Conservation (phyloP, 148 eudicot species). For the Camellia granthamiana region DNA sequence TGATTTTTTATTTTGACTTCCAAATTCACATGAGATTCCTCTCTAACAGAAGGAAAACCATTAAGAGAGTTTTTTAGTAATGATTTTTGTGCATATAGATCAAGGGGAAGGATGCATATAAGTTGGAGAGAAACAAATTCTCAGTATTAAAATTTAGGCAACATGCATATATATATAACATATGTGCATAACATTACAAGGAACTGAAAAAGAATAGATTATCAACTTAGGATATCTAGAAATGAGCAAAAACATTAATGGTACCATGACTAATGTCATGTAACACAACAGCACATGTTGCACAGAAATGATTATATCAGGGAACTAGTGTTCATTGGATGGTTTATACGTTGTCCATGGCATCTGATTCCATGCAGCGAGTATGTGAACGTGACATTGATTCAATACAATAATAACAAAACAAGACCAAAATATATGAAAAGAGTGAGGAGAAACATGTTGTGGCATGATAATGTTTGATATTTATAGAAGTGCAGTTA, state of each 20-base stretch:
- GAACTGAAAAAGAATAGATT: not conserved
- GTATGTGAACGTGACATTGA: not conserved
- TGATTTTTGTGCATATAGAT: not conserved
- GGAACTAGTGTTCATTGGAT: not conserved
- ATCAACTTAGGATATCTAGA: not conserved
- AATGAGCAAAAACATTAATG: constrained; percentile 3
- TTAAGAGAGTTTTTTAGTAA: not conserved
- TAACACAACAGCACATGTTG: not conserved
- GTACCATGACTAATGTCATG: not conserved
- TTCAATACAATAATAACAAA: not conserved
- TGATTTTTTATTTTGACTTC: not conserved
- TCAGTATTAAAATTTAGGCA: not conserved
- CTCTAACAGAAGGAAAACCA: not conserved
- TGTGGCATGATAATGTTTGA: not conserved
- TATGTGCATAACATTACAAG: not conserved
- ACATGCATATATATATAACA: not conserved
- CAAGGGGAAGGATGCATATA: not conserved
- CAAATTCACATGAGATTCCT: constrained; percentile 1
- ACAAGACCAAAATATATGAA: not conserved
- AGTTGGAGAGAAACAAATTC: not conserved
- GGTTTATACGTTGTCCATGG: not conserved
- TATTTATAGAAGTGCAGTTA: not conserved
- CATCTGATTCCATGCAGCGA: not conserved
- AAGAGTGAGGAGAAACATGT: not conserved
- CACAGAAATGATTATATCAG: not conserved